phyloP scores from a whole-genome alignment of 805 yeast genomes.

The Monosporozyma siamensis region DNA sequence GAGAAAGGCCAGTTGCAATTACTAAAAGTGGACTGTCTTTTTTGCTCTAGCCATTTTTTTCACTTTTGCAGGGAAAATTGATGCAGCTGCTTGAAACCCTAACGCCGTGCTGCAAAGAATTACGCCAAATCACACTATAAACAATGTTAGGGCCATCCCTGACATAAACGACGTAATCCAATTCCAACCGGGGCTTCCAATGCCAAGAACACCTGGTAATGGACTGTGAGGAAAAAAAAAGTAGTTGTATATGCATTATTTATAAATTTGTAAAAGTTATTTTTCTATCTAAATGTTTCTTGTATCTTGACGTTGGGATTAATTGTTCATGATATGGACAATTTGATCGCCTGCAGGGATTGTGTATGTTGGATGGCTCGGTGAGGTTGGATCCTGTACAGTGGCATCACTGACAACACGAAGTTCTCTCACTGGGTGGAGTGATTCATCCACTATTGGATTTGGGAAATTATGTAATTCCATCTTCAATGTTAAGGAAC shows the following conservation, averaged over 20 bases:
- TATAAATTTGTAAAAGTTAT: not conserved
- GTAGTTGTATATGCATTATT: not conserved
- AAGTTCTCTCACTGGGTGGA: not conserved
- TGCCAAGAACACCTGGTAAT: no score
- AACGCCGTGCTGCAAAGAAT: not conserved
- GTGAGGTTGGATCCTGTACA: not conserved
- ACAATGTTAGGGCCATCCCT: not conserved
- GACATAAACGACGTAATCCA: no score
- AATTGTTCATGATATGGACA: not conserved
- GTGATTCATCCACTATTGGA: not conserved
- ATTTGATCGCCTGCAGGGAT: not conserved
- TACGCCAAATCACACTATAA: not conserved
- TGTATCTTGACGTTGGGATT: not conserved
- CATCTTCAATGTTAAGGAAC: slow-evolving; percentile 4
- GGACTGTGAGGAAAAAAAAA: not conserved
- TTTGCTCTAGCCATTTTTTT: no score
- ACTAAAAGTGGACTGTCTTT: no score
- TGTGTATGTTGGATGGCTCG: not conserved
- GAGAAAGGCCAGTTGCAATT: no score
- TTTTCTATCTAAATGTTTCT: not conserved
- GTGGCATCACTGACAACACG: not conserved
- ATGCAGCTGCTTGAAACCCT: not conserved
- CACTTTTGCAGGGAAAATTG: no score
- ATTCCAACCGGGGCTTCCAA: no score
- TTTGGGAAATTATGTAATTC: not conserved